A percentile compares a stretch with the other conserved stretches of the same genome.
These are phyloP conservation scores for Coemansia sp. DNA, from an alignment of 192 early-diverging fungal species.

Conservation along the genomic window DNA sequence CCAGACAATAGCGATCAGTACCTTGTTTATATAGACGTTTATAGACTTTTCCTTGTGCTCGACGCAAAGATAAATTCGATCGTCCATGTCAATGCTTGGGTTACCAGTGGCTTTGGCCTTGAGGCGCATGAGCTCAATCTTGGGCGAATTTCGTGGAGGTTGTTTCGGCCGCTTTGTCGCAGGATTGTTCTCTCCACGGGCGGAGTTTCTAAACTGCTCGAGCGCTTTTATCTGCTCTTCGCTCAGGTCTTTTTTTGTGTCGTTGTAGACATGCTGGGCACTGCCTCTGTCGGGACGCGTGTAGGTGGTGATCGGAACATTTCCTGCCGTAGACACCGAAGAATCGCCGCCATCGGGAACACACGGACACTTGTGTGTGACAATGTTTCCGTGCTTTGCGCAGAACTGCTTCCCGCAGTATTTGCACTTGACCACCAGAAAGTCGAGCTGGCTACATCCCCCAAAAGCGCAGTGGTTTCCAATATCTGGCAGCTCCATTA, in stretches of 20 bases:
- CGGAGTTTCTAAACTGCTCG: conserved; percentile 5
- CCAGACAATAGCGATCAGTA: not conserved
- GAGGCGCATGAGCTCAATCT: conserved; percentile 51
- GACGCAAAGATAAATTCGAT: conserved; percentile 38
- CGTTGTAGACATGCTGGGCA: conserved; percentile 12
- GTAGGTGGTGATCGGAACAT: conserved; percentile 25
- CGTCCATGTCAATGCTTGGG: conserved; percentile 30
- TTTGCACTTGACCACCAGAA: conserved; percentile 29
- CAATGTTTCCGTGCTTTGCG: conserved; percentile 20
- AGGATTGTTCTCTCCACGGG: not conserved
- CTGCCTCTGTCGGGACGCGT: conserved; percentile 27
- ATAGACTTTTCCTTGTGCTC: conserved; percentile 20
- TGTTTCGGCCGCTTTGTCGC: not conserved
- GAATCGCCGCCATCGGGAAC: not conserved
- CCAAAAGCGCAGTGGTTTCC: conserved; percentile 33
- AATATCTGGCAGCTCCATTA: conserved; percentile 46
- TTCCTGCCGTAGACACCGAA: not conserved
- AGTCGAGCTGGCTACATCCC: conserved; percentile 37
- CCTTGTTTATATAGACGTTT: conserved; percentile 32
- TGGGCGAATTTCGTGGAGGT: conserved; percentile 39
- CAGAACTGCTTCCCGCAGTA: conserved; percentile 35
- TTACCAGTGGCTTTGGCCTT: conserved; percentile 46
- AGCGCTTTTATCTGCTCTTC: conserved; percentile 31
- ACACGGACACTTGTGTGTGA: conserved; percentile 23
- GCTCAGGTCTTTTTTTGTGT: conserved; percentile 28